phyloP scores from a whole-genome alignment of 2,329 filamentous ascomycete species.

The Aphanocladium album region DNA sequence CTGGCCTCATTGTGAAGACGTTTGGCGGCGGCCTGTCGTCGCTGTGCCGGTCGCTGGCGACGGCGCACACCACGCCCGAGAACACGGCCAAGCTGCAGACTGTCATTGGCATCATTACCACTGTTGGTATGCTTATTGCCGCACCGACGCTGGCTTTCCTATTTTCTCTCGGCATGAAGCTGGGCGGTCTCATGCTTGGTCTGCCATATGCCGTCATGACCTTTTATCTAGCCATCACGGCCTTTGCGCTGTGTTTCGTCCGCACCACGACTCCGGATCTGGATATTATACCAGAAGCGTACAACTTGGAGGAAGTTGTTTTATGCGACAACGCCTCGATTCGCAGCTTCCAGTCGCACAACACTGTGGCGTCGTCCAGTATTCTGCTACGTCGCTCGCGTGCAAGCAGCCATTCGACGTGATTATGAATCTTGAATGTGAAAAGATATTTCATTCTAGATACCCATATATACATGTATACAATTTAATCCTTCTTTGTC shows the following conservation, averaged over 20 bases:
- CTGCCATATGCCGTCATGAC: conserved; percentile 21
- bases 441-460: background rate
- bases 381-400: background rate
- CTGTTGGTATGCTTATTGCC: conserved; percentile 19
- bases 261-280: background rate
- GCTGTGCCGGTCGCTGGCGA: conserved; percentile 19
- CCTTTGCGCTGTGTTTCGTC: conserved; percentile 8
- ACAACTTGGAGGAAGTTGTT: background rate
- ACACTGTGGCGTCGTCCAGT: background rate
- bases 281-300: background rate
- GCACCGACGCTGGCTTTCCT: conserved; percentile 23
- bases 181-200: conserved; percentile 21
- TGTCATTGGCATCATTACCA: conserved; percentile 24
- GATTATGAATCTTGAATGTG: background rate
- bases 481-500: conserved; percentile 9
- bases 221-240: conserved; percentile 3
- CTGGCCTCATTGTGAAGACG: conserved; percentile 20
- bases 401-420: background rate
- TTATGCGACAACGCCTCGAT: background rate
- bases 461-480: background rate
- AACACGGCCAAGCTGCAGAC: conserved; percentile 25
- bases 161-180: conserved; percentile 21
- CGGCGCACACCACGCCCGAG: conserved; percentile 16
- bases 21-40: conserved; percentile 18
- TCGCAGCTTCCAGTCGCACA: background rate